Conservation (phyloP, 2,329 filamentous ascomycete species). For the Talaromyces sp. region DNA sequence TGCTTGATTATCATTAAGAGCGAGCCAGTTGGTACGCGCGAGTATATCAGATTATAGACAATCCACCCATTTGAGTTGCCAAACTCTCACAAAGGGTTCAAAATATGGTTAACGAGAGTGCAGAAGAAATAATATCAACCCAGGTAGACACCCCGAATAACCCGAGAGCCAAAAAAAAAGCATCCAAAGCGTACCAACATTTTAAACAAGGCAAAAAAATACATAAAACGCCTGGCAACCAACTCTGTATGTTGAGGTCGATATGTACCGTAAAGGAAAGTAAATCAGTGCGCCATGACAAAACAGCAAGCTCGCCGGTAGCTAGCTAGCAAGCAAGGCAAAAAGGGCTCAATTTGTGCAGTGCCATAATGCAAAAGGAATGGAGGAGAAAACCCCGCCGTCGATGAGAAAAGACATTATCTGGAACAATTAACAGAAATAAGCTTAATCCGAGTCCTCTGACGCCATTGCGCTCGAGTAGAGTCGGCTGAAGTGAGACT, state of each 20-base stretch:
- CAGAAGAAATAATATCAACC: constrained; percentile 1
- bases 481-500: constrained; percentile 41
- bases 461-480: constrained; percentile 31
- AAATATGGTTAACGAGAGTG: constrained; percentile 13
- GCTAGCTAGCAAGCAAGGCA: background rate
- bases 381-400: background rate
- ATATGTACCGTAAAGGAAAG: constrained; percentile 23
- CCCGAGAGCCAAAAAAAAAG: constrained; percentile 18
- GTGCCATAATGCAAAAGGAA: constrained; percentile 3
- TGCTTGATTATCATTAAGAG: constrained; percentile 15
- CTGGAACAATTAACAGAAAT: background rate
- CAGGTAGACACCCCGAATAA: background rate
- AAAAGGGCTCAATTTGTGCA: constrained; percentile 21
- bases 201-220: constrained; percentile 9
- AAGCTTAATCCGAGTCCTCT: constrained; percentile 24
- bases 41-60: constrained; percentile 15
- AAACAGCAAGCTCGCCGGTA: background rate
- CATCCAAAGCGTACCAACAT: constrained; percentile 6
- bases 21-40: background rate
- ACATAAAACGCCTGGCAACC: constrained; percentile 17
- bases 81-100: background rate
- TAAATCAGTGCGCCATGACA: constrained; percentile 12
- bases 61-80: constrained; percentile 4
- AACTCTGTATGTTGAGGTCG: constrained; percentile 20
- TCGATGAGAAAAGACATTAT: background rate